Evolutionary conservation across 2,329 filamentous ascomycete genomes (phyloP), one percentile per base, ranked within the genome.

Genomic region (Alternaria consortialis): DNA sequence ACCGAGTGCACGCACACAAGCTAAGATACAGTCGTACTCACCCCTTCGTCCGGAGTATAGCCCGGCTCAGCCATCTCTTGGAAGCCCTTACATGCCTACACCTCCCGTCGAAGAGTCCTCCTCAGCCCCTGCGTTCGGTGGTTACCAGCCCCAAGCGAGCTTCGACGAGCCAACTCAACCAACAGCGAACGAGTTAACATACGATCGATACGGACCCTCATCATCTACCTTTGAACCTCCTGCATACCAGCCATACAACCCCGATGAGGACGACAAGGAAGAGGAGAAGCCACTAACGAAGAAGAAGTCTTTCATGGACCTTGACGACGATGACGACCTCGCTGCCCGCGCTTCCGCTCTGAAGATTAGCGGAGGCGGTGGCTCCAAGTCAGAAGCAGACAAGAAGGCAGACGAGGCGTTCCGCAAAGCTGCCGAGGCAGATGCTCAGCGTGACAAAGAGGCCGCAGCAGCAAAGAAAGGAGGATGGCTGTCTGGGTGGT

Each of bases 401-500:
- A 86, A 87, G 25, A 91, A 93, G 77, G 93, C 94, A 48, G 90
- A 93, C 58, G 94, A 96, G 71, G 89, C 93, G 76, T 92, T 97
- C 83, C 87, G 89, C 56, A 93, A 90, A 77, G 92, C 92, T 27
- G 94, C 93, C 0, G 93, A 88, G 80, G 86, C 84, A 61, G 87
- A 90, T 78, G 87, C 88, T 20, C 88, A 91, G 81, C 84, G 83
- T 62, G 83, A 85, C 54, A 77, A 79, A 50, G 82, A 74, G 27
- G 72, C 76, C 27, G 80, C 62, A 4, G 65, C 74, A 43, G 80
- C 82, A 68, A 85, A 86, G 75, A 80, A 80, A 32, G 89, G 91
- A 31, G 97, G 94, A 89, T 91, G 90, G 76, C 91, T 97, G 58
- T 86, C 88, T 32, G 89, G 92, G 52, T 97, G 94, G 93, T 96